Base-by-base conservation (phyloP, 1,284 basidiomycete species). In the Pseudozyma sp. region DNA sequence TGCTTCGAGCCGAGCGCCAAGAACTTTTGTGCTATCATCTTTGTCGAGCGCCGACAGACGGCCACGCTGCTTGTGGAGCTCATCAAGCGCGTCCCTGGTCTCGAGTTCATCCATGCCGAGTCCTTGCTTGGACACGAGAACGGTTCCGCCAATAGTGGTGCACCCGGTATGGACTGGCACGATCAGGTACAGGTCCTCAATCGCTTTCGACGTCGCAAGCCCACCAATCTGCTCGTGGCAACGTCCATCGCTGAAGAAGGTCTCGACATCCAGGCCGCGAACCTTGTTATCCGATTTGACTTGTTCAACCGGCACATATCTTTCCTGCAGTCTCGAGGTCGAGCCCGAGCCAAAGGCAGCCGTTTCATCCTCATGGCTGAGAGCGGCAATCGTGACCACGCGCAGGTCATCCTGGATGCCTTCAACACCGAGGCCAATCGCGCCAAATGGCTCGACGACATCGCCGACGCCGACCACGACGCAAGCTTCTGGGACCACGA, bases 191-290 rank as follows among this genome's bases (percentile, higher is more conserved):
- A 65, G 30, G 68, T 75, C 7, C 62, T 80, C 8, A 60, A 57
- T n/a, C 68, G 77, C 3, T 78, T 81, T 53, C 42, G 73, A 1
- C 55, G 52, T 7, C 58, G 72, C 2, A 51, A 54, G 2, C 69
- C 73, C 6, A 79, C 75, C 29, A 80, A 80, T 33, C 54, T 80
- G 7, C 63, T 80, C n/a, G 53, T 80, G 9, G 71, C 79, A 2
- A 80, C 79, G 6, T 75, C 64, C 19, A 78, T 80, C 52, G 63
- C 71, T 9, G 79, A 80, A 45, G 79, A 80, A 39, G 79, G 79
- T 0, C 54, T 80, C 45, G 79, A 79, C 57, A 76, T 81, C 39
- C 68, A 65, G 40, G 68, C 73, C 0, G 75, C 75, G 57, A 79
- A 81, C 42, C 57, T 77, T 24, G 75, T 81, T 7, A 65, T 81